Percentiles rank a stretch among this genome's conserved stretches.
phyloP scores from a whole-genome alignment of 192 early-diverging fungal genomes.

The Podila horticola region DNA sequence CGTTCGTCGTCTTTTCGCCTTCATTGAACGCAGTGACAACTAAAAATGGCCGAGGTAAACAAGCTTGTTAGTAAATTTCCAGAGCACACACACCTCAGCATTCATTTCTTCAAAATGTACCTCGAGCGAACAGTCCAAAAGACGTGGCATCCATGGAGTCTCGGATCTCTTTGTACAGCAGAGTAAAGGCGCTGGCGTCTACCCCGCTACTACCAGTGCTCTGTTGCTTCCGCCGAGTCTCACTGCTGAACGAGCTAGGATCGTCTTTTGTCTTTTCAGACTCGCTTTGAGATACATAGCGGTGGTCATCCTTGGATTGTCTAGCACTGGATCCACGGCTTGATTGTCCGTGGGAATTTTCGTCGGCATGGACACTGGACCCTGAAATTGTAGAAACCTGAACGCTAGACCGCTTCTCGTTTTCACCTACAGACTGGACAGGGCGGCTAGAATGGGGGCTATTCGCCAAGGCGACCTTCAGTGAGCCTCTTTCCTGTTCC shows the following conservation, averaged over 20 bases:
- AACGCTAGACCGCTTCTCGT: not conserved
- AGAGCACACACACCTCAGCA: not conserved
- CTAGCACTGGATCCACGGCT: not conserved
- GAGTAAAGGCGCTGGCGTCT: constrained; percentile 45
- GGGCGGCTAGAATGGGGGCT: not conserved
- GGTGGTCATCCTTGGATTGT: not conserved
- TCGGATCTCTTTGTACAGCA: constrained; percentile 49
- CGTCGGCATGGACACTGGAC: not conserved
- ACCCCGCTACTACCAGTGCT: constrained; percentile 15
- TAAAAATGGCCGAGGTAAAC: not conserved
- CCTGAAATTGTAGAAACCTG: not conserved
- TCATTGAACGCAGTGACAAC: constrained; percentile 48
- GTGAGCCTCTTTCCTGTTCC: constrained; percentile 5
- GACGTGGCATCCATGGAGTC: constrained; percentile 46
- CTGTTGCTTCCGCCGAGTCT: not conserved
- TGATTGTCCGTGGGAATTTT: not conserved
- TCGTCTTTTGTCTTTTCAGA: not conserved
- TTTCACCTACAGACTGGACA: not conserved
- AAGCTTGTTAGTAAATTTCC: not conserved
- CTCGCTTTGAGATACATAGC: not conserved
- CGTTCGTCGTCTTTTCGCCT: constrained; percentile 47
- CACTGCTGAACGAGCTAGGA: not conserved
- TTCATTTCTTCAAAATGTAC: not conserved
- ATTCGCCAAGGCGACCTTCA: not conserved
- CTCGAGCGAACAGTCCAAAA: constrained; percentile 46